A percentile compares a stretch with the other conserved stretches of the same genome.
phyloP scores from a whole-genome alignment of 768 basidiomycete genomes.

The Boletus fagicola region DNA sequence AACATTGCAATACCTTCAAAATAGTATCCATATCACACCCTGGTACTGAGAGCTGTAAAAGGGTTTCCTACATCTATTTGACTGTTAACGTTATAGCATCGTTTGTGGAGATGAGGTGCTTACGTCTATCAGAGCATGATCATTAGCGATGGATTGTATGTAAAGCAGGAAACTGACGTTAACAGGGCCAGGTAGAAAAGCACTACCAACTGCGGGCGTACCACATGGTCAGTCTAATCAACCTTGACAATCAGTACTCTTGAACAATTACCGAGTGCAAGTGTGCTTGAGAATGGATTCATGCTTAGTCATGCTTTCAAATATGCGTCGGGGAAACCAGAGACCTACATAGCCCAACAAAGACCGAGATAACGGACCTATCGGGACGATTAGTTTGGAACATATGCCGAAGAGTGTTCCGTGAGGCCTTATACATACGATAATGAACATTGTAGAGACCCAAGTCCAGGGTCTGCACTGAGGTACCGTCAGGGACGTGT shows the following conservation, averaged over 20 bases:
- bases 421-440: conserved; percentile 6
- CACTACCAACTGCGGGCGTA: not conserved
- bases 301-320: not conserved
- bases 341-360: conserved; percentile 10
- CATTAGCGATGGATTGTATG: not conserved
- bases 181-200: conserved; percentile 8
- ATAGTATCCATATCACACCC: not conserved
- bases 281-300: not conserved
- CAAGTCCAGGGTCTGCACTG: conserved; percentile 13
- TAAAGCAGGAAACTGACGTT: not conserved
- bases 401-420: not conserved
- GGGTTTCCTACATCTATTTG: conserved; percentile 11
- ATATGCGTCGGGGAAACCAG: too few relatives aligned
- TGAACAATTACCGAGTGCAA: conserved; percentile 3
- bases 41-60: not conserved
- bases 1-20: conserved; percentile 3
- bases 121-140: conserved; percentile 3
- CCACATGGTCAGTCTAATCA: not conserved
- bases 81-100: not conserved
- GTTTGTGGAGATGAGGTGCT: not conserved
- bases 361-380: conserved; percentile 20
- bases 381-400: not conserved
- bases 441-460: conserved; percentile 16
- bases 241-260: not conserved
- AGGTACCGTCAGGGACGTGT: not conserved